These are phyloP conservation scores for Paracamarosporium sp. DNA, from an alignment of 2,329 filamentous ascomycete species.

Conservation along the genomic window DNA sequence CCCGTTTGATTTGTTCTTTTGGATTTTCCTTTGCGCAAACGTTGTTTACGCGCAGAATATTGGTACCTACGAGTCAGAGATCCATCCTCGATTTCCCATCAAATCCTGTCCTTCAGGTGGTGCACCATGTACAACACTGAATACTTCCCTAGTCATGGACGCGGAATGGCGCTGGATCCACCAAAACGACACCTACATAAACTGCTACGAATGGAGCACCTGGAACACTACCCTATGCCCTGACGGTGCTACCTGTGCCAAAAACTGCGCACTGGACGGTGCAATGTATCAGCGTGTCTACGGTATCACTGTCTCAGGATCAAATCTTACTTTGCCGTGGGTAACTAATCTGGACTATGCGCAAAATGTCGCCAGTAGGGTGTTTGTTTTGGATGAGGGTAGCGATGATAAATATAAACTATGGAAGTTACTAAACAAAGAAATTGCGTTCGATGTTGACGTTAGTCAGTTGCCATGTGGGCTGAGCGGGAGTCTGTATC, in stretches of 20 bases:
- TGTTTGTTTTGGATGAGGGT: conserved; percentile 35
- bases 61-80: neutral
- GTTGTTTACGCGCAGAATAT: neutral
- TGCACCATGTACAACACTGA: neutral
- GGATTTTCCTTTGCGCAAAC: neutral
- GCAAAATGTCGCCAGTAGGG: conserved; percentile 33
- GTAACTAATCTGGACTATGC: conserved; percentile 54
- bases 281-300: conserved; percentile 39
- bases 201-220: conserved; percentile 35
- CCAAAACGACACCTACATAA: conserved; percentile 39
- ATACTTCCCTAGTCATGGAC: conserved; percentile 42
- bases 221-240: conserved; percentile 45
- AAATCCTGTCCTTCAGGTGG: neutral
- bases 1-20: too few relatives aligned
- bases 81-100: neutral
- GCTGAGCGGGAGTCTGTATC: conserved; percentile 61
- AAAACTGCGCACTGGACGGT: conserved; percentile 41
- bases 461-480: conserved; percentile 68
- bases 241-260: conserved; percentile 30
- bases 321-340: conserved; percentile 59
- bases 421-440: conserved; percentile 33
- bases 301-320: conserved; percentile 57
- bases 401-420: conserved; percentile 27
- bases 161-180: conserved; percentile 56
- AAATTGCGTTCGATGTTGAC: conserved; percentile 39